phyloP scores from a whole-genome alignment of 257 asterid species.

The Anisodus tanguticus region DNA sequence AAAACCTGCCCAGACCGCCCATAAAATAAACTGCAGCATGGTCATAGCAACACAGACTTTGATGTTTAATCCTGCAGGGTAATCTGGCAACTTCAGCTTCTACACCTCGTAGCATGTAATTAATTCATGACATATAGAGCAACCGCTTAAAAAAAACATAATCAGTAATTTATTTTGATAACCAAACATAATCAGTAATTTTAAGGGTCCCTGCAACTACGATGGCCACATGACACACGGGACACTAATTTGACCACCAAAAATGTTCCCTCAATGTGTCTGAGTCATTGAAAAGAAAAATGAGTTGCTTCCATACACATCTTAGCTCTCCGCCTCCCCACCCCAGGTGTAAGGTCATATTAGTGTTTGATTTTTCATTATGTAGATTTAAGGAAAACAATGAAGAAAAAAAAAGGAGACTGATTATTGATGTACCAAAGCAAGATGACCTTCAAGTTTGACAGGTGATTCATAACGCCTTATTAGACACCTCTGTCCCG shows the following conservation, averaged over 20 bases:
- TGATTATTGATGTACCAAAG: neutral
- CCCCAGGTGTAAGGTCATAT: neutral
- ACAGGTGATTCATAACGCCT: neutral
- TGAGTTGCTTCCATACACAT: neutral
- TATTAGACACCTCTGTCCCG: neutral
- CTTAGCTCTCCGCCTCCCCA: neutral
- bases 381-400: neutral
- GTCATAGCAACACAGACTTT: conserved; percentile 66
- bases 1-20: conserved; percentile 82
- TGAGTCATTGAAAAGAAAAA: neutral
- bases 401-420: neutral
- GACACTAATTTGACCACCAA: neutral
- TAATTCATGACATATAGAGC: conserved; percentile 1
- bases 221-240: neutral
- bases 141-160: neutral
- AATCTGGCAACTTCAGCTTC: conserved; percentile 10
- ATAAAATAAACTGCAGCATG: conserved; percentile 49
- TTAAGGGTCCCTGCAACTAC: neutral
- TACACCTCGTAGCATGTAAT: neutral
- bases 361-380: neutral
- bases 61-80: conserved; percentile 72
- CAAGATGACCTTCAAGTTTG: conserved; percentile 8
- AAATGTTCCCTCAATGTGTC: neutral
- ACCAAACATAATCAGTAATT: neutral
- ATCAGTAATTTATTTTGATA: neutral